Base-by-base conservation (phyloP, 768 basidiomycete genomes). In the Podaxis rugospora region DNA sequence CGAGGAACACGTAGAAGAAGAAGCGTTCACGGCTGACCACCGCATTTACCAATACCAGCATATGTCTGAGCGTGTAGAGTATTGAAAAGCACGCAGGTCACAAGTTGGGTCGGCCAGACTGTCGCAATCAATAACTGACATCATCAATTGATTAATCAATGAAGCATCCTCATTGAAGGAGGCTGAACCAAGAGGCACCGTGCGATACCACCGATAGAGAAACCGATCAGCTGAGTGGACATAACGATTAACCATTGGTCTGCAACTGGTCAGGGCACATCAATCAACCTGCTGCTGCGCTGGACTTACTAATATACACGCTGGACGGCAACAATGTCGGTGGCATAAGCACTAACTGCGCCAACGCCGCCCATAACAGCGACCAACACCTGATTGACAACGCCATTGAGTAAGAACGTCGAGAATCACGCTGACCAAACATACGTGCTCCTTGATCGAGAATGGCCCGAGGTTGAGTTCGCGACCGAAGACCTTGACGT, bases 221-320 rank as follows among this genome's bases (percentile, higher is more conserved):
- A 93, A 11, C 92, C 90, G 57, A 92, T 90, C 57, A 91, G 74
- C 67, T 89, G 87, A 1, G 86, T 86, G 32, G 84, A 87, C 74
- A 92, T 84, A 25, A 92, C 87, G 21, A 92, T 73, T 71, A 92
- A 83, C 86, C 90, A 89, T 74, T 90, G 88, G 71, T 92, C 89
- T 82, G 63, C 25, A 18, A 64, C 42, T 35, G 28, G 62, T 55
- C 13, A 54, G 46, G n/a, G 39, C 23, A 10, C n/a, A 9, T 16
- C 14, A 49, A 21, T 51, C 13, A 16, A 36, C 36, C 37, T 11
- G 28, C n/a, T 50, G 49, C 27, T 14, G 6, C 23, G 25, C 25
- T 11, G 47, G 7, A 72, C 83, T 61, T 60, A 87, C 87, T 91
- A 92, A 68, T 79, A 90, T 7, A 90, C 83, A 13, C 86, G 76